phyloP scores from a whole-genome alignment of 129 eudicot species.

The Lactuca saligna region DNA sequence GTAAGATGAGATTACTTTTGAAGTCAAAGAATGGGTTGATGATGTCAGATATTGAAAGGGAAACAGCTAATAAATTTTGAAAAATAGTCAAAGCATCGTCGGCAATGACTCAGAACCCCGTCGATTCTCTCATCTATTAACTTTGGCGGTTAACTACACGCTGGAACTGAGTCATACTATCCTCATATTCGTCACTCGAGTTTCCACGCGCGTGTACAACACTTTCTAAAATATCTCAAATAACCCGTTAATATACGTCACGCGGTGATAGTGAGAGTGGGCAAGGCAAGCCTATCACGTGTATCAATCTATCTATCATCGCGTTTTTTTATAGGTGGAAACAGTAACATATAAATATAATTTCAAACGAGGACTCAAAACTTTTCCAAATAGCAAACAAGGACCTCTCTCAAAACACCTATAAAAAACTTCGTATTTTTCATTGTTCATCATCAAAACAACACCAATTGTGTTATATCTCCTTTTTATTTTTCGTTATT shows the following conservation, averaged over 20 bases:
- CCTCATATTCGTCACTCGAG: not conserved
- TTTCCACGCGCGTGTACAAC: slow-evolving; percentile 15
- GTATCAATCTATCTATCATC: slow-evolving; percentile 3
- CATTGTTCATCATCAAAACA: slow-evolving; percentile 17
- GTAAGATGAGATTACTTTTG: not conserved
- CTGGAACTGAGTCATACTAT: slow-evolving; percentile 43
- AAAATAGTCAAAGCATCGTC: slow-evolving; percentile 22
- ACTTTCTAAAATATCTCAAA: not conserved
- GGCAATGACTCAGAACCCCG: slow-evolving; percentile 55
- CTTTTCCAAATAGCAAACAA: slow-evolving; percentile 37
- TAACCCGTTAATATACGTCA: not conserved
- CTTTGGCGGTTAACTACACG: slow-evolving; percentile 28
- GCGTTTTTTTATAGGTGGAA: slow-evolving; percentile 7
- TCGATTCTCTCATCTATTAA: slow-evolving; percentile 21
- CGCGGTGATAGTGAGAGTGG: slow-evolving; percentile 22
- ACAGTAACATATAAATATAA: slow-evolving; percentile 21
- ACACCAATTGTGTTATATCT: slow-evolving; percentile 6
- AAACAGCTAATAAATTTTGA: slow-evolving; percentile 30
- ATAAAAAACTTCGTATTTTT: slow-evolving; percentile 34
- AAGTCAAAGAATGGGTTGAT: slow-evolving; percentile 12
- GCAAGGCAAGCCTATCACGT: not conserved
- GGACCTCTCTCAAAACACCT: slow-evolving; percentile 42
- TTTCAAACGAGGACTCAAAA: slow-evolving; percentile 48
- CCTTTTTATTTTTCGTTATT: not conserved
- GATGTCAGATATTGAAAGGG: not conserved